These are phyloP conservation scores for Cytospora paraplurivora DNA, from an alignment of 2,329 filamentous ascomycete species.

Conservation along the genomic window DNA sequence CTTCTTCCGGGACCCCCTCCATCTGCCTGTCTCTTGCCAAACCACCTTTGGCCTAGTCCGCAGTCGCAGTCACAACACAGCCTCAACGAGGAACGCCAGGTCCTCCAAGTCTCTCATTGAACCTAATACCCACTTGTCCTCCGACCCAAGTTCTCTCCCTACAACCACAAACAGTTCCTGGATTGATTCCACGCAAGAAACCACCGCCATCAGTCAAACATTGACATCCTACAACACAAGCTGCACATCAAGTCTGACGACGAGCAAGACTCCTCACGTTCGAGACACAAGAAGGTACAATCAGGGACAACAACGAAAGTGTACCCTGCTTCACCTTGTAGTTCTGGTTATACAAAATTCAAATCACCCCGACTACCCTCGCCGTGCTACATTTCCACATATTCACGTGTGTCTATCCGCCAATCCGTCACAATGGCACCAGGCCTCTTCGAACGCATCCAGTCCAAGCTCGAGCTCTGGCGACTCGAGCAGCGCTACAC, in stretches of 20 bases:
- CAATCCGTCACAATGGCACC: slow-evolving; percentile 45
- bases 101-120: slow-evolving; percentile 11
- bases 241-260: background rate
- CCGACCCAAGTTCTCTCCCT: background rate
- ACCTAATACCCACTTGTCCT: slow-evolving; percentile 1
- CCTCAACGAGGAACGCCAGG: background rate
- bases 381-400: background rate
- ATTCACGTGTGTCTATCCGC: background rate
- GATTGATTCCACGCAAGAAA: slow-evolving; percentile 23
- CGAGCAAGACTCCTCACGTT: background rate
- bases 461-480: slow-evolving; percentile 82
- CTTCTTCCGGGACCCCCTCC: background rate
- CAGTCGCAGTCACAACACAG: background rate
- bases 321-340: background rate
- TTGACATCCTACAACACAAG: background rate
- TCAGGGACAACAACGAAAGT: background rate
- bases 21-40: background rate
- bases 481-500: slow-evolving; percentile 95
- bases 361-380: background rate
- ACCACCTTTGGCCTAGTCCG: slow-evolving; percentile 6
- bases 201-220: slow-evolving; percentile 12
- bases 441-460: slow-evolving; percentile 60
- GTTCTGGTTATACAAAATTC: background rate
- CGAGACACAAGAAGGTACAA: background rate
- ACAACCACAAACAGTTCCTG: slow-evolving; percentile 2